Evolutionary conservation across 2,329 filamentous ascomycete species (phyloP).

Genomic region (Ascocoryne sarcoides): DNA sequence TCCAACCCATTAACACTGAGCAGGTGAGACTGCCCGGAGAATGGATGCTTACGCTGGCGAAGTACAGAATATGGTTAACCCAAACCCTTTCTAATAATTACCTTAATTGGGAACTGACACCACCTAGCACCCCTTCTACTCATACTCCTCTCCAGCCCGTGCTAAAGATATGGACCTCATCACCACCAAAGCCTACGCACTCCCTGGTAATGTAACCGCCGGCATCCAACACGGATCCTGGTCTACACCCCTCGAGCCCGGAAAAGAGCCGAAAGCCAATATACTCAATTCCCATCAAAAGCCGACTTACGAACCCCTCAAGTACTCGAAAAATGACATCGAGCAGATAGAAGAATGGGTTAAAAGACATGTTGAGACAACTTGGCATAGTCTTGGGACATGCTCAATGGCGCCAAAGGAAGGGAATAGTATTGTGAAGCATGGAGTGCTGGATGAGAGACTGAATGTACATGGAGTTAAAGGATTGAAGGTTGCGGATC

Average conservation of each 20-base stretch:
- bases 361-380: conserved; percentile 46
- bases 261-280: conserved; percentile 35
- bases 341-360: conserved; percentile 39
- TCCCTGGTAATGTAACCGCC: conserved; percentile 39
- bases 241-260: conserved; percentile 50
- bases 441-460: conserved; percentile 33
- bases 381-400: conserved; percentile 34
- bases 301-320: conserved; percentile 46
- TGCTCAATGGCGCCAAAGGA: conserved; percentile 33
- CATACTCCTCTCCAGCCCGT: conserved; percentile 59
- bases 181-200: conserved; percentile 68
- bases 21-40: conserved; percentile 53
- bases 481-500: conserved; percentile 36
- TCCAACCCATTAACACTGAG: conserved; percentile 38
- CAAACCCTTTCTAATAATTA: neutral
- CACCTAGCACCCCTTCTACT: conserved; percentile 56
- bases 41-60: conserved; percentile 44
- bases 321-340: conserved; percentile 57
- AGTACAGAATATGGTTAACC: conserved; percentile 32
- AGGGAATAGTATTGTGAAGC: conserved; percentile 64
- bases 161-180: conserved; percentile 65
- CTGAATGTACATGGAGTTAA: conserved; percentile 33
- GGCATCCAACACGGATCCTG: conserved; percentile 45
- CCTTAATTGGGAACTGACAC: neutral
- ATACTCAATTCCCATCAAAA: conserved; percentile 52